phyloP scores from a whole-genome alignment of 192 early-diverging fungal genomes.

The Rhizophagus clarus region DNA sequence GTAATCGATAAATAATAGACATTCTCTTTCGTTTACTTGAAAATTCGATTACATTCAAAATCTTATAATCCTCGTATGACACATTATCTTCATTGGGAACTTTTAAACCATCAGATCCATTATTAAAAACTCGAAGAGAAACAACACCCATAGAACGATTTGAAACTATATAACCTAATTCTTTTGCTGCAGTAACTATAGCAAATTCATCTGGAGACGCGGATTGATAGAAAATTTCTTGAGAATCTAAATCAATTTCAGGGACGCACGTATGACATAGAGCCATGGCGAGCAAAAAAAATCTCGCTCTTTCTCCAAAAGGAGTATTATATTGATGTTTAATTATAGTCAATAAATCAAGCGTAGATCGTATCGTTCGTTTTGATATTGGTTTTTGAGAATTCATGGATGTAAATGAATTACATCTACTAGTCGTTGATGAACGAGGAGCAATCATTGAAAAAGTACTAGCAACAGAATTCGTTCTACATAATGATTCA shows the following conservation, averaged over 20 bases:
- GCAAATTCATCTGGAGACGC: constrained; percentile 87
- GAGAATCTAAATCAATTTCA: constrained; percentile 61
- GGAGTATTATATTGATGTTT: constrained; percentile 21
- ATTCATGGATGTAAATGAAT: constrained; percentile 4
- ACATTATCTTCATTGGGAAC: constrained; percentile 26
- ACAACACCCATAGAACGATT: constrained; percentile 55
- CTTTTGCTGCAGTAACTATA: constrained; percentile 73
- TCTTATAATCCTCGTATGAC: constrained; percentile 43
- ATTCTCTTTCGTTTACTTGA: constrained; percentile 86
- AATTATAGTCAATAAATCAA: constrained; percentile 17
- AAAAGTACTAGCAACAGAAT: constrained; percentile 9
- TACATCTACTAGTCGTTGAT: background rate
- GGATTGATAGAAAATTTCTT: constrained; percentile 69
- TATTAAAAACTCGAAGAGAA: constrained; percentile 44
- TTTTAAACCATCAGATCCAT: constrained; percentile 32
- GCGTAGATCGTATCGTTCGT: background rate
- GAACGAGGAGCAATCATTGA: constrained; percentile 30
- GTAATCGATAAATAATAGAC: constrained; percentile 75
- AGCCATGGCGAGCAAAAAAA: constrained; percentile 76
- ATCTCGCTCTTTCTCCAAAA: constrained; percentile 46
- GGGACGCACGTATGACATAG: constrained; percentile 84
- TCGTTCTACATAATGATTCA: background rate
- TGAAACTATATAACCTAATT: constrained; percentile 69
- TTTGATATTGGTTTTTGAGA: background rate
- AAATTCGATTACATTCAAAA: constrained; percentile 84